Evolutionary conservation across 129 eudicot species (phyloP).

Genomic region (Lonicera japonica): DNA sequence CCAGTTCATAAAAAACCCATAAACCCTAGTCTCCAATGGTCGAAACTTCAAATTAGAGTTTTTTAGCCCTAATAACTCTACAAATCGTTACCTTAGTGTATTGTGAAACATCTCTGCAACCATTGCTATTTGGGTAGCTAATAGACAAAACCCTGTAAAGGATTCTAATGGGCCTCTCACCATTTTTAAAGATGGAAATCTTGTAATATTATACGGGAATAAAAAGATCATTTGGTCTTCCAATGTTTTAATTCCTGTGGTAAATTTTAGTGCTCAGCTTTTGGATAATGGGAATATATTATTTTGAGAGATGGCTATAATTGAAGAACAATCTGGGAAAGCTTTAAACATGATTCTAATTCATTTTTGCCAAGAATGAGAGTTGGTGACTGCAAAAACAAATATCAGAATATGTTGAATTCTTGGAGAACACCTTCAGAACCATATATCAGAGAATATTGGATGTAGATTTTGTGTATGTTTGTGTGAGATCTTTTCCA

Average conservation of each 20-base stretch:
- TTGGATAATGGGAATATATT: conserved; percentile 26
- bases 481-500: too few relatives aligned
- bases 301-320: conserved; percentile 15
- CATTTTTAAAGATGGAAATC: conserved; percentile 28
- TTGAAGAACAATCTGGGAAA: conserved; percentile 17
- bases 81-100: conserved; percentile 31
- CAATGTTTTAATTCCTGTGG: conserved; percentile 9
- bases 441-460: too few relatives aligned
- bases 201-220: conserved; percentile 19
- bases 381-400: conserved; percentile 9
- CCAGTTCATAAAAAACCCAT: conserved; percentile 14
- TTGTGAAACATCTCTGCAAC: conserved; percentile 16
- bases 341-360: conserved; percentile 16
- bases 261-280: conserved; percentile 22
- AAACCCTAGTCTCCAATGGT: conserved; percentile 22
- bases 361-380: conserved; percentile 11
- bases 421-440: conserved; percentile 26
- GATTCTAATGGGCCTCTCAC: conserved; percentile 26
- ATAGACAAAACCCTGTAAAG: conserved; percentile 28
- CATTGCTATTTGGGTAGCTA: conserved; percentile 39
- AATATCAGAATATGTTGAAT: conserved; percentile 3
- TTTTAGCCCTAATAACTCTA: conserved; percentile 29
- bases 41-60: conserved; percentile 20
- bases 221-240: conserved; percentile 40
- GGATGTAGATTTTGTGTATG: too few relatives aligned